Percentiles rank a stretch among this genome's conserved stretches.
Evolutionary conservation across 2,329 filamentous ascomycete genomes (phyloP).

Genomic region (Furcasterigmium furcatum): DNA sequence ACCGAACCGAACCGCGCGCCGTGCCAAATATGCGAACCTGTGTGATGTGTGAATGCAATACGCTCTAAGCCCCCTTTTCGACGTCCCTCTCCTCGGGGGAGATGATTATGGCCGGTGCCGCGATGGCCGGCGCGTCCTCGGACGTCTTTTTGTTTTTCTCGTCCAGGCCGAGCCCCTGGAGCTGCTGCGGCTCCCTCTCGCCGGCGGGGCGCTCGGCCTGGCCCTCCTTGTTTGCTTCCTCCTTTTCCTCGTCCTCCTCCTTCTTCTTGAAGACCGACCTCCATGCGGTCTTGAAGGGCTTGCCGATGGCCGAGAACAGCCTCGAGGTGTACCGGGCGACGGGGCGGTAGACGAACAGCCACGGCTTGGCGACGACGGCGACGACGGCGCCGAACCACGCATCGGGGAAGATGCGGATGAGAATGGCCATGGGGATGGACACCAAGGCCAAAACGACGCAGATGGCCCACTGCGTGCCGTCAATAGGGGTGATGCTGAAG

Average conservation of each 20-base stretch:
- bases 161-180: neutral
- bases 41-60: neutral
- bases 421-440: constrained; percentile 46
- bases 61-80: neutral
- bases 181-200: neutral
- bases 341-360: constrained; percentile 6
- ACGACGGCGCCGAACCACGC: constrained; percentile 28
- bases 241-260: no score
- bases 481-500: constrained; percentile 44
- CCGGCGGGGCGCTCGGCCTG: neutral
- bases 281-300: constrained; percentile 4
- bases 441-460: constrained; percentile 44
- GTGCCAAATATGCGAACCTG: neutral
- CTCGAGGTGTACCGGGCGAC: neutral
- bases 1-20: no score
- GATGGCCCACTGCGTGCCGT: constrained; percentile 51
- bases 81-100: constrained; percentile 2
- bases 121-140: neutral
- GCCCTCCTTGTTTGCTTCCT: neutral
- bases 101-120: constrained; percentile 2
- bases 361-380: constrained; percentile 12
- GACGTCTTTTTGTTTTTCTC: constrained; percentile 1
- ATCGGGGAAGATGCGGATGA: constrained; percentile 49
- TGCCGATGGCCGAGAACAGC: constrained; percentile 4
- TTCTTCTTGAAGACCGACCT: constrained; percentile 4